Base-by-base conservation (phyloP, 257 asterid species). In the Solanum boliviense region DNA sequence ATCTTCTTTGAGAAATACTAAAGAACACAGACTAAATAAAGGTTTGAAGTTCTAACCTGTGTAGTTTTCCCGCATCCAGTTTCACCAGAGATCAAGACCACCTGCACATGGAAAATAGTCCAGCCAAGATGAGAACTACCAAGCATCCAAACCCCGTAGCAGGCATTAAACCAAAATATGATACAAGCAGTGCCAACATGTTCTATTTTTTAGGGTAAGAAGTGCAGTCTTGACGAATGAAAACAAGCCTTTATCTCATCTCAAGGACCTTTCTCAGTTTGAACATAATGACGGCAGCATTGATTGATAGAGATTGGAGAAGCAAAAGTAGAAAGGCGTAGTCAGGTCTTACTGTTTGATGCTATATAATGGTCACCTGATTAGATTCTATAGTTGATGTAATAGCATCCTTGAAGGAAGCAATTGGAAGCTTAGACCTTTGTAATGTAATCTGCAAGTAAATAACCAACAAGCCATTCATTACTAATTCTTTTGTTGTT, bases 51-150 rank as follows among this genome's bases (percentile, higher is more conserved):
- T 72, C 76, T 52, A 89, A 94, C 98, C 99, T 95, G 98, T 32
- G 99, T 96, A 25, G 98, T 96, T 93, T 96, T 96, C 70, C 98
- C 99, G 56, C 99, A 97, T 86, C 99, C 99, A 89, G 99, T 97
- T 94, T 95, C 98, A 91, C 99, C 99, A 90, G 98, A 92, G 88
- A 97, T 90, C 87, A 97, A 98, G 87, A 97, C 97, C 23, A 95
- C 99, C 99, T 97, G 95, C 87, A 88, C 88, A 67, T 56, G 85
- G 67, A 86, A 79, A 81, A 81, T 29, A 27, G 10, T 46, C 85
- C 39, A 46, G n/a, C 39, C 39, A 27, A 46, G 85, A 46, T 46
- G 85, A 81, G 67, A 81, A 46, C 67, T 48, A 81, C 36, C 68
- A 74, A 71, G 34, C 76, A 39, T 72, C 88, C 88, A 27, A 86